Evolutionary conservation across 345 rosid species (phyloP), one percentile per base, ranked within the genome.

Genomic region (Physaria fendleri): DNA sequence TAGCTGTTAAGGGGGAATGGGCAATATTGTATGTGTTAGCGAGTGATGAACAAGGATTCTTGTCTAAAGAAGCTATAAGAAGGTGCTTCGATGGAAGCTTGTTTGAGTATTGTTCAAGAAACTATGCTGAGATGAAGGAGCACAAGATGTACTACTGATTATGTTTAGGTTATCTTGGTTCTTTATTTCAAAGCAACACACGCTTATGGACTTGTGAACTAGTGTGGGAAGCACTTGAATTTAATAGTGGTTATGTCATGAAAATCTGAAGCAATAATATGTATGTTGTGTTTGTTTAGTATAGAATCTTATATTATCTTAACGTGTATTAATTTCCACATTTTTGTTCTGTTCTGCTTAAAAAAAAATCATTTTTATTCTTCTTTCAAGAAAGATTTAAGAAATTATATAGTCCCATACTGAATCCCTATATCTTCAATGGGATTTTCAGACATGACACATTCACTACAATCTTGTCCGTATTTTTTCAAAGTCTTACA

Each of bases 21-120:
- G 66, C 70, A 1, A 0, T 81, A 16, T 74, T 88, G 29, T 82
- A 88, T 33, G 27, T 67, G 29, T 80, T 85, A 16, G 95, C 95
- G 0, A 81, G 83, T 66, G 95, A 84, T 6, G 90, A 80, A 38
- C 92, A 81, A 5, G 90, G 93, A 1, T 74, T 74, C 48, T 58
- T 84, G 44, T 84, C 88, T 0, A 85, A 88, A 69, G 96, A 88
- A 77, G 98, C 96, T 0, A 58, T 77, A 5, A 74, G 98, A 38
- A 64, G 88, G n/a, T 81, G 84, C 64, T 84, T 71, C 8, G 96
- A 88, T 16, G 98, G 95, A 6, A 81, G 85, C 56, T 74, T 91
- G 77, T 91, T 91, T 52, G 90, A 85, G 59, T 84, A 85, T 20
- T 79, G 78, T 9, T 90, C 91, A 11, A 81, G 64, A 56, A 71